These are phyloP conservation scores for Aleurites moluccanus DNA, from an alignment of 441 rosid species.

Conservation along the genomic window DNA sequence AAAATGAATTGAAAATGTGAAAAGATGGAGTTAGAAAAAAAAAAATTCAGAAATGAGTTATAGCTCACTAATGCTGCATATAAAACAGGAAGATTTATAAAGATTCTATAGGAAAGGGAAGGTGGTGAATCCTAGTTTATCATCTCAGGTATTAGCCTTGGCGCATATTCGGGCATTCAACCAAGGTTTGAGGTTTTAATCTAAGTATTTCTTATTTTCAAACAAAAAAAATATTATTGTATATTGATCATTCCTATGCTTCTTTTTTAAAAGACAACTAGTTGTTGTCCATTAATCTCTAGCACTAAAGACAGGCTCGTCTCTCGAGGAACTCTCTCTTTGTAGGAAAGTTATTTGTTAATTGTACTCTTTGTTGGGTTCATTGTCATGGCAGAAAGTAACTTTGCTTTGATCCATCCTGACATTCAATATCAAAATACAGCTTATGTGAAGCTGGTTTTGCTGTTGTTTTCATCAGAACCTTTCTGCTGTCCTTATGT, in stretches of 20 bases:
- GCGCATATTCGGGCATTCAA: conserved; percentile 36
- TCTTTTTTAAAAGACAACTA: neutral
- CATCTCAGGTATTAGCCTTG: conserved; percentile 16
- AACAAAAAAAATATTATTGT: no score
- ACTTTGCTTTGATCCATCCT: neutral
- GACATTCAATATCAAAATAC: neutral
- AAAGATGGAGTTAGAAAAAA: neutral
- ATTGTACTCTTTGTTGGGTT: neutral
- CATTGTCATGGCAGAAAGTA: neutral
- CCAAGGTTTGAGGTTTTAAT: neutral
- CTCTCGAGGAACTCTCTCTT: neutral
- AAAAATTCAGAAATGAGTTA: neutral
- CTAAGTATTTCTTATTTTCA: neutral
- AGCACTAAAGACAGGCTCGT: conserved; percentile 9
- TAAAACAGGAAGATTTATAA: neutral
- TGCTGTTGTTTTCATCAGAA: neutral
- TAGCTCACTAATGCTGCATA: neutral
- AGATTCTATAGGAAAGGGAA: conserved; percentile 10
- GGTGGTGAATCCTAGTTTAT: conserved; percentile 34
- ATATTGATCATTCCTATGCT: neutral
- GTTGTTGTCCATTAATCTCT: neutral
- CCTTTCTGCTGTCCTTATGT: neutral
- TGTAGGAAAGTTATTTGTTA: neutral
- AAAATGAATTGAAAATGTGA: neutral
- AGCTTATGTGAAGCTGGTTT: neutral